Evolutionary conservation across 352 stramenopile species (phyloP).

Genomic region (Phytopythium chamaehyphon): DNA sequence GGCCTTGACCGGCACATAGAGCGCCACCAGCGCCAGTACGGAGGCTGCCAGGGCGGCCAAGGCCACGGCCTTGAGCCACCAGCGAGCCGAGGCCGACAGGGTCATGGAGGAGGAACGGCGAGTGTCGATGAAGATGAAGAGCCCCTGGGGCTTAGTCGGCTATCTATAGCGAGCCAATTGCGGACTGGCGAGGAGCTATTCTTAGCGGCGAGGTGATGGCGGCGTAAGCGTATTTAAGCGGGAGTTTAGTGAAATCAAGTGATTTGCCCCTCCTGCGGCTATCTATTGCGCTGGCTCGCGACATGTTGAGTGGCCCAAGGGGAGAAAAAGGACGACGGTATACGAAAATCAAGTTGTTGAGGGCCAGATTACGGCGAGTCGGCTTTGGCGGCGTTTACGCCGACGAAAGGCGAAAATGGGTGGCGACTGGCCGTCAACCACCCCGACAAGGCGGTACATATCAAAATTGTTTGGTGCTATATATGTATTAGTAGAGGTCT

Average conservation of each 20-base stretch:
- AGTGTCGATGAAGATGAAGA: neutral
- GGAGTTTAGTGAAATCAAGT: no score
- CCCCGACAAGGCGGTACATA: no score
- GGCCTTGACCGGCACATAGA: conserved; percentile 41
- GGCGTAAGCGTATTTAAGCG: no score
- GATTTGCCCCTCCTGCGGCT: no score
- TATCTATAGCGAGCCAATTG: no score
- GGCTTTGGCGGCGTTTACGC: conserved; percentile 1
- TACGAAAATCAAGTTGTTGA: conserved; percentile 2
- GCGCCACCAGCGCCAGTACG: conserved; percentile 16
- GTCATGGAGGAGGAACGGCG: neutral
- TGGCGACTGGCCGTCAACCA: no score
- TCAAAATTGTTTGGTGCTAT: no score
- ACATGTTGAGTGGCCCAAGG: conserved; percentile 2
- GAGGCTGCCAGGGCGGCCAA: conserved; percentile 11
- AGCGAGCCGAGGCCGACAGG: neutral
- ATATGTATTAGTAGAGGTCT: no score
- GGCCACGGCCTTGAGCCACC: conserved; percentile 21
- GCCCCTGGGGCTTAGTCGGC: no score
- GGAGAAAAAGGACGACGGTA: neutral
- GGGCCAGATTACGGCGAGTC: conserved; percentile 1
- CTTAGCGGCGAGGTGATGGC: no score
- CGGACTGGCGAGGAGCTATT: no score
- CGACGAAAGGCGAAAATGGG: no score
- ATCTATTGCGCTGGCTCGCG: neutral